Base-by-base conservation (phyloP, 2,329 filamentous ascomycete species). In the Sarocladium brachiariae region DNA sequence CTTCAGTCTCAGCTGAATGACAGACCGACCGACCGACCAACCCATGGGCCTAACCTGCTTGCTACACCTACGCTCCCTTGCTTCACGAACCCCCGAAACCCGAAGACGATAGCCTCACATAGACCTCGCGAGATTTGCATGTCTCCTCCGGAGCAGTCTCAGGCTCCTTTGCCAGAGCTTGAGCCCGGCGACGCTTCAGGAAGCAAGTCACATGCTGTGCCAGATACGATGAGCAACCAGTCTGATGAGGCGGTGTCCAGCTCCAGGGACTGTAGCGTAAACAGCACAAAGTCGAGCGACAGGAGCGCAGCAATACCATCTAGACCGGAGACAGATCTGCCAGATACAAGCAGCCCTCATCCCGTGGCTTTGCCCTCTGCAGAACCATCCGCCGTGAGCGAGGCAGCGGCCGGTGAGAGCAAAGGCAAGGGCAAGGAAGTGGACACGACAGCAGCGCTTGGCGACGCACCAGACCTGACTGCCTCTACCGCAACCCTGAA, bases 401-500 rank as follows among this genome's bases (percentile, higher is more conserved):
- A 11, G 9, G 14, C 18, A 10, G 49, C n/a, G n/a, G n/a, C 19
- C 13, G 23, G 24, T 23, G 45, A 39, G 24, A 39, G 30, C 23
- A 49, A 48, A 31, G 50, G 35, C 43, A 62, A 59, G 53, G 55
- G 57, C 49, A 64, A 64, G 52, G 61, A 63, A 41, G 47, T 51
- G 18, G 46, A 35, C 46, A 35, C 46, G 4, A 31, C 23, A 4
- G 13, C 30, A 23, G 31, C 19, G n/a, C 19, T 64, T 19, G 46
- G 30, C 13, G 31, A 49, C 11, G n/a, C 24, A 24, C 16, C 18
- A 7, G 46, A 49, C 16, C 21, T 49, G 30, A 27, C 68, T 43
- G 71, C 74, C 45, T 75, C 76, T 4, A 67, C 74, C 39, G 65
- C 74, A 8, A 78, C 73, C 2, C 60, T 80, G 45, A 75, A 72